A percentile compares a stretch with the other conserved stretches of the same genome.
These are phyloP conservation scores for Metschnikowia baotianmanensis DNA, from an alignment of 805 yeast species.

Conservation along the genomic window DNA sequence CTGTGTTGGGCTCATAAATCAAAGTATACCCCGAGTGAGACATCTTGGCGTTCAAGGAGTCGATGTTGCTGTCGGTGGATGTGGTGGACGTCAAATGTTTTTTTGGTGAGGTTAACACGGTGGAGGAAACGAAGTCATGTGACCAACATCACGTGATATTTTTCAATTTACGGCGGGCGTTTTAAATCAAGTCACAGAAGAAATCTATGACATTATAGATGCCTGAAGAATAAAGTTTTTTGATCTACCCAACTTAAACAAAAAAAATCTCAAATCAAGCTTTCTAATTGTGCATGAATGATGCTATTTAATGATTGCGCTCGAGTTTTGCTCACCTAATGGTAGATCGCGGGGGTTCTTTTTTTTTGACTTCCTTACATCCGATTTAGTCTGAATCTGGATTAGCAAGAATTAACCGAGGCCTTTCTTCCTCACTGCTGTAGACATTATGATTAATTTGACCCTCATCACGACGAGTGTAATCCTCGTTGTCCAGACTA, in stretches of 20 bases:
- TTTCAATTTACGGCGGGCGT: no score
- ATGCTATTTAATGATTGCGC: no score
- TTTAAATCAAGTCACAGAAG: no score
- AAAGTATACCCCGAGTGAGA: conserved; percentile 61
- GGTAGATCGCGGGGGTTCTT: no score
- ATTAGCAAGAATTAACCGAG: conserved; percentile 54
- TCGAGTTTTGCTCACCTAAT: no score
- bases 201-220: no score
- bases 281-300: no score
- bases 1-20: conserved; percentile 73
- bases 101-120: conserved; percentile 12
- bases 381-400: conserved; percentile 47
- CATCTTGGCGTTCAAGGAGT: conserved; percentile 13
- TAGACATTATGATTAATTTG: conserved; percentile 17
- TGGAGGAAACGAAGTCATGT: conserved; percentile 12
- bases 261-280: no score
- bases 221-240: no score
- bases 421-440: conserved; percentile 35
- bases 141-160: conserved; percentile 8
- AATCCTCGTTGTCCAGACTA: conserved; percentile 17
- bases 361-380: no score
- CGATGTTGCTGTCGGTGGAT: conserved; percentile 3
- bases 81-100: conserved; percentile 8
- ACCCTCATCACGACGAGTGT: conserved; percentile 8
- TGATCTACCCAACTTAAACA: no score